phyloP scores from a whole-genome alignment of 116 monocot genomes.

The Papilionanthe hybrid region DNA sequence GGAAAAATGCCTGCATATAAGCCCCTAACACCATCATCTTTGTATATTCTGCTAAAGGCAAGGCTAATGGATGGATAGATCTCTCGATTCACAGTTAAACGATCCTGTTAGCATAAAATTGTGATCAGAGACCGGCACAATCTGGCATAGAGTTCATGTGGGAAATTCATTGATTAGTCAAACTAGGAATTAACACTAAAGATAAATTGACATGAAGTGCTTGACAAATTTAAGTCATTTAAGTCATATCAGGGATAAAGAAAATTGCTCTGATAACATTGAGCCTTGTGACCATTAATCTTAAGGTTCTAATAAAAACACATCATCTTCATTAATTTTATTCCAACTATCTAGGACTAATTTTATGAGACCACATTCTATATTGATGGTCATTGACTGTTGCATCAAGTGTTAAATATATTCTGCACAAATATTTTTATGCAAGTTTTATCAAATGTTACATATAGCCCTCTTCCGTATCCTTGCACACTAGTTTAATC shows the following conservation, averaged over 20 bases:
- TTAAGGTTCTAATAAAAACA: background rate
- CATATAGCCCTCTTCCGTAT: background rate
- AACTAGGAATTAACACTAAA: background rate
- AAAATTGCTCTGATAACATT: background rate
- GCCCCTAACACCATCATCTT: constrained; percentile 62
- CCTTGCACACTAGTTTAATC: too few relatives aligned
- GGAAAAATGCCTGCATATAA: constrained; percentile 83
- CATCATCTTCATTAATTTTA: background rate
- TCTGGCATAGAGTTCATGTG: background rate
- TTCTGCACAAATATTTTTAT: background rate
- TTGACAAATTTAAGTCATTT: background rate
- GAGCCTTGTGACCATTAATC: background rate
- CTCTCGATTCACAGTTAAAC: constrained; percentile 66
- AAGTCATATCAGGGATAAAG: background rate
- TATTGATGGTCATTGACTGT: background rate
- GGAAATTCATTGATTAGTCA: background rate
- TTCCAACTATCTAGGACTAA: background rate
- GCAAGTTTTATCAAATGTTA: background rate
- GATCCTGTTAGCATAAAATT: constrained; percentile 47
- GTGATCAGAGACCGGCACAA: background rate
- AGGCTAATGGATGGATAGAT: constrained; percentile 59
- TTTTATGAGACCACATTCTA: background rate
- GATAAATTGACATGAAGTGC: background rate
- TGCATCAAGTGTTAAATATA: background rate
- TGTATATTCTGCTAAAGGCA: constrained; percentile 70